Evolutionary conservation across 2,329 filamentous ascomycete species (phyloP), one percentile per base, ranked within the genome.

Genomic region (Fusarium pilosicola): DNA sequence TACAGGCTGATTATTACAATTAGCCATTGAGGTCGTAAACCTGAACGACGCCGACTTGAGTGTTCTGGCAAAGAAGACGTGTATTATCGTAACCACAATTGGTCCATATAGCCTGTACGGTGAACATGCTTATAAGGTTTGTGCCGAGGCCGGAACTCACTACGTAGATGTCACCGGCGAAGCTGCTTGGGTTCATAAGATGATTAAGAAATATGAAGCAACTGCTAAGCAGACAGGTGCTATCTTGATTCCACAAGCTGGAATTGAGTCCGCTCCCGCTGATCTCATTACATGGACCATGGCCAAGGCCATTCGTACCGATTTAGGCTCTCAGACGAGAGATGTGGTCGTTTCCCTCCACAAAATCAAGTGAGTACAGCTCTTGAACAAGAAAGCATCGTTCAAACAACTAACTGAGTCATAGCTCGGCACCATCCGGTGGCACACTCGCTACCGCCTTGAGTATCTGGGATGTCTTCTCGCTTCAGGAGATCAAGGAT

Each of bases 401-500:
- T 32, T 34, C 34, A 36, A 32, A 22, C 26, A 28, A 26, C 68
- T 77, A 42, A 78, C 34, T 14, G 28, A 41, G 36, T 32, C 57
- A 22, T 42, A 80, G 79, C 34, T 71, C 76, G 62, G 76, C 81
- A 3, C 87, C 89, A 6, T 92, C 90, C 3, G 91, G 91, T n/a
- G 91, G 91, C 52, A 92, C 93, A 5, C 82, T 95, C 9, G 86
- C 89, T 39, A 95, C 94, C 0, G 84, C 91, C 8, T 81, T 98
- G 20, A 87, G 80, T 52, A 73, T 90, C 28, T 84, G 90, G 64
- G 89, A 92, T 32, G 80, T 81, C 51, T 90, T 87, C 76, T 82
- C 83, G 28, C 57, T 88, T 24, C 81, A 84, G 54, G 83, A 91
- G 59, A 73, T 92, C 11, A 78, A 77, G 20, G 82, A 81, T 7